Evolutionary conservation across 2,329 filamentous ascomycete species (phyloP).

Genomic region (Magnaporthiopsis poae): DNA sequence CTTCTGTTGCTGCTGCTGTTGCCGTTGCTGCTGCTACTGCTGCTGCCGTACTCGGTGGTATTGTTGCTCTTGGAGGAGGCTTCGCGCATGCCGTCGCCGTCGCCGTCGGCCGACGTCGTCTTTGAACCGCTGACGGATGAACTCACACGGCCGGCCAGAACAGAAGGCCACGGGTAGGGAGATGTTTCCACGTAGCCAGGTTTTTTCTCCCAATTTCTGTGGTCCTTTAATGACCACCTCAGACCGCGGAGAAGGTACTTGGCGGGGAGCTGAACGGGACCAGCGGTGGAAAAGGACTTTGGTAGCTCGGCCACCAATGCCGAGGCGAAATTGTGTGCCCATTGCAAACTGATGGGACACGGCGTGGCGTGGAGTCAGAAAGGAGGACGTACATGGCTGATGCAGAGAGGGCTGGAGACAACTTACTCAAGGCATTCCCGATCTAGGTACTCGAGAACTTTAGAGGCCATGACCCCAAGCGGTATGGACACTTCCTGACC

Average conservation of each 20-base stretch:
- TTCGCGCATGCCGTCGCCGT: background rate
- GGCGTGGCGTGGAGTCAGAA: background rate
- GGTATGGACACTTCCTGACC: constrained; percentile 13
- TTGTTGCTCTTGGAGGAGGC: background rate
- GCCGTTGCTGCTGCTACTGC: background rate
- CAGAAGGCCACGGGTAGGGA: background rate
- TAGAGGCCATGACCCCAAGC: background rate
- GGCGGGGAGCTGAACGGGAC: background rate
- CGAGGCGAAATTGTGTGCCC: background rate
- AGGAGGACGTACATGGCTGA: background rate
- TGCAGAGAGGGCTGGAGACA: background rate
- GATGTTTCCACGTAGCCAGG: background rate
- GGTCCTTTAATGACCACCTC: background rate
- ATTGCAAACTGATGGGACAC: background rate
- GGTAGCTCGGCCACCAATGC: background rate
- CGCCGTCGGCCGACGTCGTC: too few species aligned
- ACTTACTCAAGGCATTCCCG: background rate
- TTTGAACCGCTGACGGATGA: background rate
- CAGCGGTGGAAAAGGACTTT: background rate
- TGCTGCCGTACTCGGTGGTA: background rate
- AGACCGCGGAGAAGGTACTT: background rate
- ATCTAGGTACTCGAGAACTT: background rate
- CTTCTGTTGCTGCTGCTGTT: background rate
- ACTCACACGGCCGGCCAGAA: background rate
- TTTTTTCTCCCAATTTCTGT: background rate